A percentile compares a stretch with the other conserved stretches of the same genome.
Evolutionary conservation across 1,284 basidiomycete genomes (phyloP).

Genomic region (Sanghuangporus weigelae): DNA sequence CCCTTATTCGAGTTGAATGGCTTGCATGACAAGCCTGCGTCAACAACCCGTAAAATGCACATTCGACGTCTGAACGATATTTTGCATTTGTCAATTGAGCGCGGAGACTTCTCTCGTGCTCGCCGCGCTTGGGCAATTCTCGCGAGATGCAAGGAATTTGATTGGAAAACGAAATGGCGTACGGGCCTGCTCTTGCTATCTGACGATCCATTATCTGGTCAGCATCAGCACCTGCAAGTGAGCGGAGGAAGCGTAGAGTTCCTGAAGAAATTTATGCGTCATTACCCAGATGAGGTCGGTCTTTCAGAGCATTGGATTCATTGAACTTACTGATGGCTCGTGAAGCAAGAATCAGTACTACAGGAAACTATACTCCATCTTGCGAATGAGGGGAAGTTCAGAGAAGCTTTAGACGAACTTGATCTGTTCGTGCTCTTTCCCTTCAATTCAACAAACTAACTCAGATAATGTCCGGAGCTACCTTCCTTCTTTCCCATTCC

Average conservation of each 20-base stretch:
- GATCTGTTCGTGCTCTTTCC: conserved; percentile 58
- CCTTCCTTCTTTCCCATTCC: conserved; percentile 79
- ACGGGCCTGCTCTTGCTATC: conserved; percentile 59
- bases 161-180: conserved; percentile 74
- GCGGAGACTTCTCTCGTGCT: conserved; percentile 62
- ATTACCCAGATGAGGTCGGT: conserved; percentile 57
- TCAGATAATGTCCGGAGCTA: conserved; percentile 47
- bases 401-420: conserved; percentile 76
- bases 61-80: conserved; percentile 70
- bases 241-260: conserved; percentile 9
- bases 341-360: conserved; percentile 70
- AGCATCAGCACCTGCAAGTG: conserved; percentile 25
- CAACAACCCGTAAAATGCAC: conserved; percentile 59
- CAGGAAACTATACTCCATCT: conserved; percentile 70
- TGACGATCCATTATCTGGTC: not conserved
- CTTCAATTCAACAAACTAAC: not conserved
- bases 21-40: conserved; percentile 6
- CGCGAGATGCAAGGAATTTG: conserved; percentile 76
- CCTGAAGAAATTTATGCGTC: conserved; percentile 52
- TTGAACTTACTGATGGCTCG: not conserved
- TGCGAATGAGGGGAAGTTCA: conserved; percentile 50
- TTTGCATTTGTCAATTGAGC: conserved; percentile 68
- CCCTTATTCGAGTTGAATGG: not conserved
- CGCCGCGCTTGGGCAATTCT: conserved; percentile 76
- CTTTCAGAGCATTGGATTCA: not conserved